Percentiles rank a stretch among this genome's conserved stretches.
Conservation (phyloP, 768 basidiomycete species). For the Leccinum subgranulosum region DNA sequence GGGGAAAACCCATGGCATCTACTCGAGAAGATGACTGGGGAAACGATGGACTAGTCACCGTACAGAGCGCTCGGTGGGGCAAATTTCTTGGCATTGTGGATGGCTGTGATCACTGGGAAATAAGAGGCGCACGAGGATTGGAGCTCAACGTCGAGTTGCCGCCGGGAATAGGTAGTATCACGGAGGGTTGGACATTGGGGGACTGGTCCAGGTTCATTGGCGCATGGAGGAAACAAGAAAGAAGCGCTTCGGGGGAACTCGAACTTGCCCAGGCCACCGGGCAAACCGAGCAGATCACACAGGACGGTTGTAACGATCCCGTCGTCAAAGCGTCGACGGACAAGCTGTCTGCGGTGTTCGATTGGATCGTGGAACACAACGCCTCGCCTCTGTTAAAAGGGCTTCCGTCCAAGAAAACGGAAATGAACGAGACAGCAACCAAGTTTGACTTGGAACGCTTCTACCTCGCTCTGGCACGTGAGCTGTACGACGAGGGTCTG, state of each 20-base stretch:
- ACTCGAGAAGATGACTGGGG: constrained; percentile 59
- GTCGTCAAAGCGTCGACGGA: constrained; percentile 67
- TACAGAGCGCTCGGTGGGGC: constrained; percentile 95
- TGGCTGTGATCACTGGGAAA: constrained; percentile 94
- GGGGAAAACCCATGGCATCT: constrained; percentile 40
- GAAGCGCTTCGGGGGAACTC: constrained; percentile 35
- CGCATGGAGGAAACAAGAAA: constrained; percentile 59
- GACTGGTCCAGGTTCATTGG: constrained; percentile 65
- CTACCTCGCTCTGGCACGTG: constrained; percentile 84
- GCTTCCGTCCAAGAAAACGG: constrained; percentile 19
- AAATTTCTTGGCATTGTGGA: constrained; percentile 90
- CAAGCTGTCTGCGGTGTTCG: constrained; percentile 69
- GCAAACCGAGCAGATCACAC: constrained; percentile 20
- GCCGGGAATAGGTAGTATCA: constrained; percentile 42
- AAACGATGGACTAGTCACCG: constrained; percentile 88
- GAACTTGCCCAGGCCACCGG: constrained; percentile 25
- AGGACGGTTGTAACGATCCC: constrained; percentile 44
- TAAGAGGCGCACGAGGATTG: constrained; percentile 82
- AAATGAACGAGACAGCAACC: constrained; percentile 51
- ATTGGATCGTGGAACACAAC: constrained; percentile 71
- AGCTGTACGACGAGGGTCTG: constrained; percentile 90
- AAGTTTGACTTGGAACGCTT: constrained; percentile 85
- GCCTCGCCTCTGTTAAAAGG: constrained; percentile 21
- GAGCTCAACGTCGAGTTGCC: constrained; percentile 62
- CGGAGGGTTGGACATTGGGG: constrained; percentile 40